Evolutionary conservation across 768 basidiomycete species (phyloP).

Genomic region (Leccinum broughii): DNA sequence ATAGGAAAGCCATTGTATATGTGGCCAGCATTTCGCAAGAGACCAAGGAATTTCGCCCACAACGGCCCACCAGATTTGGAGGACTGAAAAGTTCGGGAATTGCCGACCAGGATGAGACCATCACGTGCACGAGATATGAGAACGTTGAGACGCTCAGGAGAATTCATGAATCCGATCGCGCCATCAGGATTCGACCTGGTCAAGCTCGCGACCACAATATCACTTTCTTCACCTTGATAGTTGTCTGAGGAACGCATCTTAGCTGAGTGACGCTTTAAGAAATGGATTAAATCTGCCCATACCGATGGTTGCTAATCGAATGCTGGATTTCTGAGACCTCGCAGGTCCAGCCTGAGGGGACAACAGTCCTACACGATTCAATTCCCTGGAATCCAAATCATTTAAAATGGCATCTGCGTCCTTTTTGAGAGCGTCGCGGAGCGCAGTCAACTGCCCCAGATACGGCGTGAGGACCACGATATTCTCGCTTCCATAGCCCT

Average conservation of each 20-base stretch:
- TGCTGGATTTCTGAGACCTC: slow-evolving; percentile 41
- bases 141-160: slow-evolving; percentile 70
- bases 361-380: slow-evolving; percentile 57
- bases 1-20: slow-evolving; percentile 62
- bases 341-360: slow-evolving; percentile 32
- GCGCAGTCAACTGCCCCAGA: slow-evolving; percentile 58
- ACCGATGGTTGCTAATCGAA: slow-evolving; percentile 71
- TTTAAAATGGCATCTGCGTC: slow-evolving; percentile 60
- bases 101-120: slow-evolving; percentile 66
- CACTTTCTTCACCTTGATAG: slow-evolving; percentile 75
- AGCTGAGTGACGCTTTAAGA: background rate
- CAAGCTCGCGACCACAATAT: slow-evolving; percentile 63
- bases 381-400: slow-evolving; percentile 60
- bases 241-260: slow-evolving; percentile 47
- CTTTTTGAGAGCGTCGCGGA: slow-evolving; percentile 45
- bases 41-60: slow-evolving; percentile 51
- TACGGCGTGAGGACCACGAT: slow-evolving; percentile 72
- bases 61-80: slow-evolving; percentile 51
- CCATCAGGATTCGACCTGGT: slow-evolving; percentile 56
- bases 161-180: slow-evolving; percentile 72
- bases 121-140: slow-evolving; percentile 68
- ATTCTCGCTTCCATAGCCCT: slow-evolving; percentile 62
- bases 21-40: slow-evolving; percentile 44
- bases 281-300: slow-evolving; percentile 3
- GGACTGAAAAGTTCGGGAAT: slow-evolving; percentile 54